Conservation (phyloP, 2,329 filamentous ascomycete species). For the Ceratocystis eucalypticola region DNA sequence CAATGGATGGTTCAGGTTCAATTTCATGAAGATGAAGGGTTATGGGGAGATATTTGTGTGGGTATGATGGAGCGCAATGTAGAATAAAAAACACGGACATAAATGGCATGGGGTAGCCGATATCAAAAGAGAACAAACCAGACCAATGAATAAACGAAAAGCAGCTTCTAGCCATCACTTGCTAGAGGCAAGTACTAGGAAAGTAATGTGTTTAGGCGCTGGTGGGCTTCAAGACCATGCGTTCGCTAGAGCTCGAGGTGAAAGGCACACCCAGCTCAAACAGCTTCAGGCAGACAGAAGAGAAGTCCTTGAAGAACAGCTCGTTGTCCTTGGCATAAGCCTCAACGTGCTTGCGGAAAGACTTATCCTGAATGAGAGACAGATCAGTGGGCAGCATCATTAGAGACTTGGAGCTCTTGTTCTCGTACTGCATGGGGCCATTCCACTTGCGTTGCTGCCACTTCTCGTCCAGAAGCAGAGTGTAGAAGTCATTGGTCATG, state of each 20-base stretch:
- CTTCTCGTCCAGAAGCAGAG: constrained; percentile 77
- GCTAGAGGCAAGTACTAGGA: background rate
- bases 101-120: background rate
- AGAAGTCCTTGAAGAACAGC: constrained; percentile 87
- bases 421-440: constrained; percentile 77
- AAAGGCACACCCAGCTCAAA: constrained; percentile 95
- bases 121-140: background rate
- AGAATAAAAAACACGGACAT: background rate
- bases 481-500: constrained; percentile 90
- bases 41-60: background rate
- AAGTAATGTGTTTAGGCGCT: constrained; percentile 15
- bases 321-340: constrained; percentile 86
- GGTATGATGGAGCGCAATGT: background rate
- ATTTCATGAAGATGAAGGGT: background rate
- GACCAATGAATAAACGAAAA: background rate
- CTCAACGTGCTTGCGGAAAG: constrained; percentile 66
- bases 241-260: constrained; percentile 40
- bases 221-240: constrained; percentile 51
- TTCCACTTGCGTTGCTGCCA: constrained; percentile 88
- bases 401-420: constrained; percentile 70
- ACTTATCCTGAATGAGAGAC: constrained; percentile 75
- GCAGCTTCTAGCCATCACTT: background rate
- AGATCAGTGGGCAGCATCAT: constrained; percentile 98
- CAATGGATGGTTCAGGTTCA: background rate
- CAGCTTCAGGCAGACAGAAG: constrained; percentile 61